These are phyloP conservation scores for Ascocoryne sarcoides DNA, from an alignment of 2,329 filamentous ascomycete genomes.

Conservation along the genomic window DNA sequence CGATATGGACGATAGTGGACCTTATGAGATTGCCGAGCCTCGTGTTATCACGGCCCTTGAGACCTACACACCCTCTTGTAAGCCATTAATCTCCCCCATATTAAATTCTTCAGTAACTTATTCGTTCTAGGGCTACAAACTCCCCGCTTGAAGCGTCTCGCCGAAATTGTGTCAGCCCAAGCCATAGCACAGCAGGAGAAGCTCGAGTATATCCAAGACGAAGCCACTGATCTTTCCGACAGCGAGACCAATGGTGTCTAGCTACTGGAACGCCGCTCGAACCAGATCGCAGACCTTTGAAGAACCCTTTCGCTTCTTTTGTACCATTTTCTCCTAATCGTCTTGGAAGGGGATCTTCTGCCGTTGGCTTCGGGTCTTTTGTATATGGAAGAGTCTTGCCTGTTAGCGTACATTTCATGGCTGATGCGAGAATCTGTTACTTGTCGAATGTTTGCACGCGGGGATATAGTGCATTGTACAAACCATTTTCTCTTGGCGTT, in stretches of 20 bases:
- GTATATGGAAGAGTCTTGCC: constrained; percentile 21
- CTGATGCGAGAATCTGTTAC: constrained; percentile 16
- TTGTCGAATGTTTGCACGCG: constrained; percentile 17
- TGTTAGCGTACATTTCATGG: constrained; percentile 22
- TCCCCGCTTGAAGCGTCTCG: constrained; percentile 83
- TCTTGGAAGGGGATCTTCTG: constrained; percentile 18
- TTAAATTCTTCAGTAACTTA: constrained; percentile 23
- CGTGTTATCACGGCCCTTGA: constrained; percentile 92
- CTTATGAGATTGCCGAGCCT: constrained; percentile 96
- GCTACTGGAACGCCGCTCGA: constrained; percentile 3
- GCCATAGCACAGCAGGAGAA: constrained; percentile 94
- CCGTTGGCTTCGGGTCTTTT: constrained; percentile 21
- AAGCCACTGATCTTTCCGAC: constrained; percentile 38
- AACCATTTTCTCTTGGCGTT: constrained; percentile 20
- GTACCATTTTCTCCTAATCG: constrained; percentile 24
- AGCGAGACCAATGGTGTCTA: constrained; percentile 25
- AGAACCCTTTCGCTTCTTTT: constrained; percentile 25
- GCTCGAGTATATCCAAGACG: constrained; percentile 47
- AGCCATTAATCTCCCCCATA: constrained; percentile 32
- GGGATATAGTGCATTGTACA: constrained; percentile 23
- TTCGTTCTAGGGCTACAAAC: constrained; percentile 74
- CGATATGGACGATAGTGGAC: constrained; percentile 98
- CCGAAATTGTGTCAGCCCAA: constrained; percentile 96
- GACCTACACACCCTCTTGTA: constrained; percentile 96
- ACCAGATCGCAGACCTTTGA: constrained; percentile 9